phyloP scores from a whole-genome alignment of 2,329 filamentous ascomycete species.

The Hypoxylon sp. region DNA sequence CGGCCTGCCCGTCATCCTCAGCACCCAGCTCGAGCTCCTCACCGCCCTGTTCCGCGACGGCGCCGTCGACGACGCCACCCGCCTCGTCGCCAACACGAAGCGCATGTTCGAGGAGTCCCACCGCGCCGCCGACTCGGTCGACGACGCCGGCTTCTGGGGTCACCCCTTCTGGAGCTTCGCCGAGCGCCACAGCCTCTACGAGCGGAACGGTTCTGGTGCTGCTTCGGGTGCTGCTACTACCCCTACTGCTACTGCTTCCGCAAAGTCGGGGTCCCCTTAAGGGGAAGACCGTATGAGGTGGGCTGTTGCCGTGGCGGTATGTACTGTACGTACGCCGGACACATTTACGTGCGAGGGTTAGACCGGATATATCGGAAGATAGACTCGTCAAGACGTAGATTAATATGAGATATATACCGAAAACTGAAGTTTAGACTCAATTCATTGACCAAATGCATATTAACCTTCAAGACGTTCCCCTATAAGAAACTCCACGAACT shows the following conservation, averaged over 20 bases:
- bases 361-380: too few species aligned
- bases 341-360: too few species aligned
- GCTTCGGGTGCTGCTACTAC: slow-evolving; percentile 17
- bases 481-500: slow-evolving; percentile 21
- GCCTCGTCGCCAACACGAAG: slow-evolving; percentile 38
- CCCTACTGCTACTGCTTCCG: slow-evolving; percentile 40
- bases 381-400: too few species aligned
- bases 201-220: slow-evolving; percentile 16
- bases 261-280: too few species aligned
- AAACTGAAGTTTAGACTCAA: not conserved
- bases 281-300: not conserved
- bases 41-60: slow-evolving; percentile 36
- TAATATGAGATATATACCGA: too few species aligned
- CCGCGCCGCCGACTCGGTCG: slow-evolving; percentile 1
- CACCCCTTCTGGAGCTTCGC: slow-evolving; percentile 42
- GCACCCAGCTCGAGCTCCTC: slow-evolving; percentile 55
- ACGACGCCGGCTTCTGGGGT: slow-evolving; percentile 33
- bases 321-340: too few species aligned
- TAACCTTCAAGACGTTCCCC: not conserved
- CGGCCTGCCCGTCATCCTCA: slow-evolving; percentile 52
- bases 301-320: not conserved
- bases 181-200: slow-evolving; percentile 12
- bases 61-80: slow-evolving; percentile 32
- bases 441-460: too few species aligned
- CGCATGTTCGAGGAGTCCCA: slow-evolving; percentile 29